A percentile compares a stretch with the other conserved stretches of the same genome.
Evolutionary conservation across 2,329 filamentous ascomycete genomes (phyloP).

Genomic region (Teratosphaeria viscida): DNA sequence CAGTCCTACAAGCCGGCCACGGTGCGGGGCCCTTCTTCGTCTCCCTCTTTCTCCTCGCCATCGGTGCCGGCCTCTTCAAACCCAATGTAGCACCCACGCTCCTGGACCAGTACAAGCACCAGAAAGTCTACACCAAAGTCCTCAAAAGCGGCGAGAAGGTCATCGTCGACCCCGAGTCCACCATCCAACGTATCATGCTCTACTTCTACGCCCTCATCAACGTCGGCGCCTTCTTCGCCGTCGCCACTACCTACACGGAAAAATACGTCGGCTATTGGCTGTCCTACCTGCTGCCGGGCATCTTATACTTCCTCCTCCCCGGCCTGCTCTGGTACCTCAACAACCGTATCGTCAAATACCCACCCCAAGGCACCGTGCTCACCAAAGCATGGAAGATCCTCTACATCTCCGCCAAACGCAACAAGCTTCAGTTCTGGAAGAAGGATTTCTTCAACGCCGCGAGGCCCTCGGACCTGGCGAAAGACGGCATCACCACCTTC

Average conservation of each 20-base stretch:
- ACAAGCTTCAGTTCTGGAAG: constrained; percentile 14
- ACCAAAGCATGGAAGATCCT: constrained; percentile 14
- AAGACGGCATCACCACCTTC: constrained; percentile 9
- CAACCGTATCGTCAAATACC: constrained; percentile 12
- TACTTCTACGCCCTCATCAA: constrained; percentile 66
- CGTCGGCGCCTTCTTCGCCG: constrained; percentile 55
- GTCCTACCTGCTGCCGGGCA: constrained; percentile 50
- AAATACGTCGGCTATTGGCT: constrained; percentile 54
- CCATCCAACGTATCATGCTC: constrained; percentile 39
- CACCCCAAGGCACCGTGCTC: constrained; percentile 13
- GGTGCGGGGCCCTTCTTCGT: constrained; percentile 40
- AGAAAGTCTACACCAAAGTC: constrained; percentile 28
- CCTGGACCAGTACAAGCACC: constrained; percentile 35
- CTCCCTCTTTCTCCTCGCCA: constrained; percentile 38
- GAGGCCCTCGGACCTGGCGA: constrained; percentile 13
- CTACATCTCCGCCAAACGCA: constrained; percentile 11
- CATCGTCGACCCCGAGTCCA: constrained; percentile 37
- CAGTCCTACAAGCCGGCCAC: constrained; percentile 6
- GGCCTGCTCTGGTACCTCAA: constrained; percentile 17
- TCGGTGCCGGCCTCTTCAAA: constrained; percentile 71
- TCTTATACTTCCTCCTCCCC: constrained; percentile 46
- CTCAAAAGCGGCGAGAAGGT: constrained; percentile 33
- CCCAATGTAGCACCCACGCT: constrained; percentile 53
- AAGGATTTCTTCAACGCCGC: constrained; percentile 14
- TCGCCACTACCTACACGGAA: constrained; percentile 59